phyloP scores from a whole-genome alignment of 768 basidiomycete species.

The Amanita molliuscula region DNA sequence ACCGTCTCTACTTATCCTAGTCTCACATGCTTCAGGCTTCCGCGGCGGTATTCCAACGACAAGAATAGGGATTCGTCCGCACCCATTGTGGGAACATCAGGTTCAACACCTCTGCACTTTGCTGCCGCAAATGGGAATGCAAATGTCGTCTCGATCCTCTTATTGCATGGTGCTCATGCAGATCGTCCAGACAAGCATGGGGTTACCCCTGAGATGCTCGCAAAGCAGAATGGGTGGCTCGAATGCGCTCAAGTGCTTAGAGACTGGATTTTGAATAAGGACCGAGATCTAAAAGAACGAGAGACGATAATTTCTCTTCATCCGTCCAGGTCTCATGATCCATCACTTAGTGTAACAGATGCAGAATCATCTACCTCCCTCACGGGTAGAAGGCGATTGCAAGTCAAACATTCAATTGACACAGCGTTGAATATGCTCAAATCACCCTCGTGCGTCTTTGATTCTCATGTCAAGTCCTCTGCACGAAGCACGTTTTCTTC shows the following conservation, averaged over 20 bases:
- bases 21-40: conserved; percentile 35
- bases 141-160: conserved; percentile 64
- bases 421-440: conserved; percentile 51
- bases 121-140: conserved; percentile 93
- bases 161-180: conserved; percentile 77
- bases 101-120: conserved; percentile 92
- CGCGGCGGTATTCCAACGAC: conserved; percentile 66
- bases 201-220: conserved; percentile 76
- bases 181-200: conserved; percentile 86
- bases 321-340: conserved; percentile 1
- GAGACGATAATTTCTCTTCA: conserved; percentile 14
- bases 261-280: conserved; percentile 56
- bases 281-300: conserved; percentile 49
- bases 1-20: conserved; percentile 8
- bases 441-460: conserved; percentile 14
- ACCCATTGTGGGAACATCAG: conserved; percentile 74
- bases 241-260: conserved; percentile 67
- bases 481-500: conserved; percentile 9
- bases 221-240: conserved; percentile 69
- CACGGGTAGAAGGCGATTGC: conserved; percentile 39
- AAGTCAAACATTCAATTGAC: conserved; percentile 74
- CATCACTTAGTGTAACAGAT: conserved; percentile 9
- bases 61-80: conserved; percentile 52
- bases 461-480: conserved; percentile 4
- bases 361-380: conserved; percentile 17